Evolutionary conservation across 2,329 filamentous ascomycete genomes (phyloP).

Genomic region (Colletotrichum sp.): DNA sequence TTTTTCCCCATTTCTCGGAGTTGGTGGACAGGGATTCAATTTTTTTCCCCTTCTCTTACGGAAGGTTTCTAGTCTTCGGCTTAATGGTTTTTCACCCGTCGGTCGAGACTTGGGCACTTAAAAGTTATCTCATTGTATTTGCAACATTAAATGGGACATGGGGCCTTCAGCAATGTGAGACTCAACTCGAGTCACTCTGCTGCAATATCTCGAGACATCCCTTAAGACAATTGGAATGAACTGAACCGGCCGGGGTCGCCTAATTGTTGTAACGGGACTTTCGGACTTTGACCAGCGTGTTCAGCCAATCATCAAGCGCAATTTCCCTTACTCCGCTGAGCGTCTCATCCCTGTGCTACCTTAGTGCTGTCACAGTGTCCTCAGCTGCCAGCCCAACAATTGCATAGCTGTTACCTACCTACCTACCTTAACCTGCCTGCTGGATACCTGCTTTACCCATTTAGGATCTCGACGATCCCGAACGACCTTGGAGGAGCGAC

Average conservation of each 20-base stretch:
- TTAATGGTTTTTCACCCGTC: background rate
- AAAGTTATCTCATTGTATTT: background rate
- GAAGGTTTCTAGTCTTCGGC: background rate
- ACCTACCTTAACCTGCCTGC: background rate
- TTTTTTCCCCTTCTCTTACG: background rate
- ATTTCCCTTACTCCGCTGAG: background rate
- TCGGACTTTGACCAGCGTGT: background rate
- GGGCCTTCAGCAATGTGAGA: background rate
- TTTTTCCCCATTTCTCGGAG: background rate
- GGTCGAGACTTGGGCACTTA: background rate
- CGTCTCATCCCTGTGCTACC: constrained; percentile 3
- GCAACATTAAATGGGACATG: background rate
- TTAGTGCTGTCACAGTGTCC: constrained; percentile 14
- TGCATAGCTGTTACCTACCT: background rate
- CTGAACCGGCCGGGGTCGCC: background rate
- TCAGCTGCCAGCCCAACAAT: constrained; percentile 1
- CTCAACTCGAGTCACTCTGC: background rate
- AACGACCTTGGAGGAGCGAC: background rate
- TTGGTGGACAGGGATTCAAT: constrained; percentile 1
- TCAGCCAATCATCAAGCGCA: constrained; percentile 4
- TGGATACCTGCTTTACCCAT: background rate
- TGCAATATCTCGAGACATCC: background rate
- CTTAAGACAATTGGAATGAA: background rate
- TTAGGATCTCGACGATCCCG: background rate
- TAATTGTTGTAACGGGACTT: background rate